Conservation (phyloP, 345 rosid species). For the Conringia planisiliqua region DNA sequence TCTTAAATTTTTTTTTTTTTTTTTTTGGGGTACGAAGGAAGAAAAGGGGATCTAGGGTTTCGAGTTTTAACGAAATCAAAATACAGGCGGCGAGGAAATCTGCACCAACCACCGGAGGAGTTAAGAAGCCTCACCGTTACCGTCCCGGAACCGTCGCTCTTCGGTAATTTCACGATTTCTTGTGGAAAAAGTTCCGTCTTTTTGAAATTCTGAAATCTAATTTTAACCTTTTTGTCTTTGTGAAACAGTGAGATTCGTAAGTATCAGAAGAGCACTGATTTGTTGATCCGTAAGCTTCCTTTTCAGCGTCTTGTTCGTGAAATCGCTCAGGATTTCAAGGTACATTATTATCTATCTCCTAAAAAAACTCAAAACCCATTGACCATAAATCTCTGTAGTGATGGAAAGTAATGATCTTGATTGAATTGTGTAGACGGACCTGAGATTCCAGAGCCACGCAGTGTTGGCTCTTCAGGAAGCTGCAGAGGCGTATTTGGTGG, state of each 20-base stretch:
- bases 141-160: conserved; percentile 78
- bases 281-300: conserved; percentile 67
- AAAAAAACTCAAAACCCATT: no score
- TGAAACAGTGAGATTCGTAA: conserved; percentile 50
- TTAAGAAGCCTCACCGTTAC: conserved; percentile 73
- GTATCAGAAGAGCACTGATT: conserved; percentile 66
- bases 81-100: conserved; percentile 70
- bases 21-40: no score
- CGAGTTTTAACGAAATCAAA: neutral
- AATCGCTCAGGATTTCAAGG: conserved; percentile 69
- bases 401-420: neutral
- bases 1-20: neutral
- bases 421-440: conserved; percentile 41
- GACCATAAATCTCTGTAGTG: neutral
- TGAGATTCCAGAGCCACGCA: conserved; percentile 79
- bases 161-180: conserved; percentile 31
- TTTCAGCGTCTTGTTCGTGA: conserved; percentile 76
- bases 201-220: neutral
- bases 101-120: conserved; percentile 64
- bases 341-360: neutral
- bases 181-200: neutral
- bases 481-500: conserved; percentile 70
- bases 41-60: neutral
- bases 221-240: neutral
- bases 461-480: conserved; percentile 75